Base-by-base conservation (phyloP, 805 yeast species). In the Pichia scutulata region DNA sequence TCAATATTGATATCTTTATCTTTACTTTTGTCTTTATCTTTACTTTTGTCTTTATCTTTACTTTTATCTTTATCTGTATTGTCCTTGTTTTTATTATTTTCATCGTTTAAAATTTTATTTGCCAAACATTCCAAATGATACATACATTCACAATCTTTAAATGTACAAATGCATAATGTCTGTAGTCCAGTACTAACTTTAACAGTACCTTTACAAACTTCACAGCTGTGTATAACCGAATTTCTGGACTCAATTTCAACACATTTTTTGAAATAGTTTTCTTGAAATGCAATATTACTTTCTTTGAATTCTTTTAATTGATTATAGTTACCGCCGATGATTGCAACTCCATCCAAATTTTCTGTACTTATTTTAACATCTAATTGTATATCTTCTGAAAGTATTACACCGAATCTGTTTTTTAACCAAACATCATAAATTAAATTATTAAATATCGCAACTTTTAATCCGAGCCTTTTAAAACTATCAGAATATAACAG, bases 401-500 rank as follows among this genome's bases (percentile, higher is more conserved):
- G 33, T 7, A 42, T 30, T 9, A 69, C 55, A 7, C 58, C 56
- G 50, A 60, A 69, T 53, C 60, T 67, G 51, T 74, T 71, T 13
- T 44, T 33, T 10, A 58, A 36, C 79, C 78, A 76, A 5, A 52
- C 52, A 8, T 64, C 55, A 47, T 62, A 63, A 1, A 64, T 57
- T 1, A 57, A 56, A 5, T 57, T 54, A 46, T 67, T 59, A 53
- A 82, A 81, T 25, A 82, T 63, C 3, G 70, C 70, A 0, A 82
- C 70, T 26, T 65, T 65, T 42, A 84, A 62, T 26, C 71, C 69
- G 71, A 80, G 66, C 8, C 68, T 58, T 1, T 57, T 54, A 59
- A 82, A 84, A 40, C 72, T 76, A 2, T 57, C 57, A 12, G 77
- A 62, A 2, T 59, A 57, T 6, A 81, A 36, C 16, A 84, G 60